Percentiles rank a stretch among this genome's conserved stretches.
phyloP scores from a whole-genome alignment of 805 yeast genomes.

The Jamesozyma piceae region DNA sequence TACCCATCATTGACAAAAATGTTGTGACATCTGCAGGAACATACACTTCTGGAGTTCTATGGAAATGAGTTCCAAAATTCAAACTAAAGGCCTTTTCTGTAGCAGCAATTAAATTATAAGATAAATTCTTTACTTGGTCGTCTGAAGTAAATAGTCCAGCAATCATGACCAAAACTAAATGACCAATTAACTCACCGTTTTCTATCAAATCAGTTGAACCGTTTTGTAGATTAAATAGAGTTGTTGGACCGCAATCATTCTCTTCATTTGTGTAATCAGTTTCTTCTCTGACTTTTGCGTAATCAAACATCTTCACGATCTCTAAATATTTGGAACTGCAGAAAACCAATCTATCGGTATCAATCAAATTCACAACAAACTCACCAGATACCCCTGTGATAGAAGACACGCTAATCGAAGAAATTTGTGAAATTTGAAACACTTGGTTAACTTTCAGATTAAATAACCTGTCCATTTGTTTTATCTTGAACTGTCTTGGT shows the following conservation, averaged over 20 bases:
- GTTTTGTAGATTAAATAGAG: not conserved
- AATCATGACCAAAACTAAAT: conserved; percentile 53
- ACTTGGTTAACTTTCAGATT: conserved; percentile 36
- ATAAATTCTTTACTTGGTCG: conserved; percentile 50
- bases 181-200: conserved; percentile 40
- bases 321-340: conserved; percentile 46
- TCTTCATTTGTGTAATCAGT: conserved; percentile 26
- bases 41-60: conserved; percentile 48
- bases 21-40: conserved; percentile 61
- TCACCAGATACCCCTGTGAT: conserved; percentile 42
- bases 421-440: conserved; percentile 34
- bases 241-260: not conserved
- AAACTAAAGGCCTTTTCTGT: conserved; percentile 51
- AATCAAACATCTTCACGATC: conserved; percentile 61
- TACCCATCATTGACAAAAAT: conserved; percentile 49
- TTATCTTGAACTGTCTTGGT: conserved; percentile 34
- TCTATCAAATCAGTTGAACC: conserved; percentile 21
- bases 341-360: conserved; percentile 33
- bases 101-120: conserved; percentile 54
- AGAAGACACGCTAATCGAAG: conserved; percentile 34
- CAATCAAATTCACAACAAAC: conserved; percentile 36
- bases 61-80: conserved; percentile 48
- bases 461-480: conserved; percentile 26
- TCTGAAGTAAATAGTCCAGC: conserved; percentile 57
- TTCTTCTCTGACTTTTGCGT: conserved; percentile 48